These are phyloP conservation scores for Alternaria alternata DNA, from an alignment of 2,329 filamentous ascomycete genomes.

Conservation along the genomic window DNA sequence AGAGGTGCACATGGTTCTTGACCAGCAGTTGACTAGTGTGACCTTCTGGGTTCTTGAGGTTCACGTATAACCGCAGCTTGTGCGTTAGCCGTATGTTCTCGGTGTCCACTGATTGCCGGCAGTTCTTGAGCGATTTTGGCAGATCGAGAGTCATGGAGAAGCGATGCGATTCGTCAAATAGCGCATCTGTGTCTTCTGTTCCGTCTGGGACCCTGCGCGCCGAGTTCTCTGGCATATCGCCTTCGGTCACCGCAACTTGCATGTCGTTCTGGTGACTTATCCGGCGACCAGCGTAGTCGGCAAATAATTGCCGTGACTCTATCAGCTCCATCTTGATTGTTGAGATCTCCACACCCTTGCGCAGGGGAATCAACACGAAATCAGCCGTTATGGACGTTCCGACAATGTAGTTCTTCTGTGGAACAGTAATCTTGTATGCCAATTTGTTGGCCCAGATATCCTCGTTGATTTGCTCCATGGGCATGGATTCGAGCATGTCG, in stretches of 20 bases:
- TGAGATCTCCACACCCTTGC: constrained; percentile 89
- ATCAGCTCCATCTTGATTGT: constrained; percentile 81
- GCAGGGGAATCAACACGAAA: constrained; percentile 84
- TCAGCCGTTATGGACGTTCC: constrained; percentile 85
- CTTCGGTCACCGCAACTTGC: constrained; percentile 45
- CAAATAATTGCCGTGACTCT: constrained; percentile 61
- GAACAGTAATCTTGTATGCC: constrained; percentile 92
- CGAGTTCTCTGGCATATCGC: constrained; percentile 47
- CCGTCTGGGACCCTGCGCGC: constrained; percentile 39
- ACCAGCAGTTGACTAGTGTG: constrained; percentile 94
- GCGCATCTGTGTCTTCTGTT: constrained; percentile 47
- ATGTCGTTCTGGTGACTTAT: constrained; percentile 42
- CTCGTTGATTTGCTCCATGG: constrained; percentile 73
- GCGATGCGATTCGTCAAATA: constrained; percentile 65
- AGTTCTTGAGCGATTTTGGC: constrained; percentile 81
- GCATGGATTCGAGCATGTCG: constrained; percentile 74
- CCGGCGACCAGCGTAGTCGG: constrained; percentile 55
- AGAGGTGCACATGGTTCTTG: constrained; percentile 88
- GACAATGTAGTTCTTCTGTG: constrained; percentile 93
- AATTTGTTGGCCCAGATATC: constrained; percentile 99
- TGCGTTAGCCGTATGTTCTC: constrained; percentile 92
- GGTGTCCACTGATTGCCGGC: constrained; percentile 88
- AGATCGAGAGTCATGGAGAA: constrained; percentile 70
- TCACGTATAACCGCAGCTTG: constrained; percentile 89
- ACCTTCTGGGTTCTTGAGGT: constrained; percentile 92